Evolutionary conservation across 2,329 filamentous ascomycete genomes (phyloP).

Genomic region (Epichloe typhina): DNA sequence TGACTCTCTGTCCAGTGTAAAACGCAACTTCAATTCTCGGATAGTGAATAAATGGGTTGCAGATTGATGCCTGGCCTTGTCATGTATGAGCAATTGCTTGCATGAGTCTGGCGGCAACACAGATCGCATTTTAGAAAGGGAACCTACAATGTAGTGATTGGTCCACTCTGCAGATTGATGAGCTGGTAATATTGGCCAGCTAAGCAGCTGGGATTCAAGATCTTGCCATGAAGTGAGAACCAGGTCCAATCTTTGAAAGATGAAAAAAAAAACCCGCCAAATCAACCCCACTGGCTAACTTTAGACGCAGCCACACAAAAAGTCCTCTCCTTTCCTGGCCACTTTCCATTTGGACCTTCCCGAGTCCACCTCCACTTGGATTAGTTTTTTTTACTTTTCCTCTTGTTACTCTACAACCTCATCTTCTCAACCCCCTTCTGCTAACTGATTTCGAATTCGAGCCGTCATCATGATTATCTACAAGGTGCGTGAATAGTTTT

Average conservation of each 20-base stretch:
- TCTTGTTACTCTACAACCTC: constrained; percentile 5
- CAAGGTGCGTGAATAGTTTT: constrained; percentile 37
- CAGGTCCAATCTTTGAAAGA: background rate
- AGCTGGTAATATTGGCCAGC: background rate
- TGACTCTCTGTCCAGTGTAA: too few relatives aligned
- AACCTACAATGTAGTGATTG: too few relatives aligned
- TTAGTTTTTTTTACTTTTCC: background rate
- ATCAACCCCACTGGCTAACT: background rate
- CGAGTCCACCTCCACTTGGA: background rate
- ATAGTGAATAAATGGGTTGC: too few relatives aligned
- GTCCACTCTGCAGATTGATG: background rate
- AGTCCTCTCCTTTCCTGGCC: background rate
- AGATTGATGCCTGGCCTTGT: too few relatives aligned
- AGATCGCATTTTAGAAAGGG: too few relatives aligned
- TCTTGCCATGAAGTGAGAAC: background rate
- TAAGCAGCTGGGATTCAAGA: background rate
- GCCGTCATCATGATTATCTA: constrained; percentile 59
- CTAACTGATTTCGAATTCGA: constrained; percentile 8
- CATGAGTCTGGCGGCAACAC: too few relatives aligned
- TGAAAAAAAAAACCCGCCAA: background rate
- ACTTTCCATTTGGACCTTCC: background rate
- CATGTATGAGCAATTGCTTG: too few relatives aligned
- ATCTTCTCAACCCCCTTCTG: constrained; percentile 5
- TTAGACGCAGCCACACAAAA: background rate
- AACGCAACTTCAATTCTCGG: too few relatives aligned